phyloP scores from a whole-genome alignment of 2,329 filamentous ascomycete genomes.

The Neocucurbitaria cava region DNA sequence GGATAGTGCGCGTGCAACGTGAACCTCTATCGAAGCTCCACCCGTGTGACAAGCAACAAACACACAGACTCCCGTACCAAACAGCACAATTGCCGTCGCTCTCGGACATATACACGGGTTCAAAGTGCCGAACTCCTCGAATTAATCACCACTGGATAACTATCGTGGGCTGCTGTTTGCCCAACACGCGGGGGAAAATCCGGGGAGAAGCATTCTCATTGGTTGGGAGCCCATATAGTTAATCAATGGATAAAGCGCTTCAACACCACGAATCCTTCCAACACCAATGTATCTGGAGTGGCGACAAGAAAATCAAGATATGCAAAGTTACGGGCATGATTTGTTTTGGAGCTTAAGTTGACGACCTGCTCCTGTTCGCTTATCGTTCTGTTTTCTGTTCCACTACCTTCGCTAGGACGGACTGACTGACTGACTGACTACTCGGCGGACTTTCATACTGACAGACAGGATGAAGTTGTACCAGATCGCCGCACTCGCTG shows the following conservation, averaged over 20 bases:
- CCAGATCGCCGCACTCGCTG: constrained; percentile 17
- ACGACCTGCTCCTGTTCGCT: background rate
- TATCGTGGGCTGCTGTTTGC: constrained; percentile 1
- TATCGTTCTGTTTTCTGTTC: background rate
- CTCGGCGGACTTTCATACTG: background rate
- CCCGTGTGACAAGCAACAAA: background rate
- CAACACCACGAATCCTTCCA: no score
- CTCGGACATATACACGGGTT: constrained; percentile 4
- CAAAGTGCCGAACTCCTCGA: constrained; percentile 12
- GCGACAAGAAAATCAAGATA: background rate
- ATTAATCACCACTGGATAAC: constrained; percentile 1
- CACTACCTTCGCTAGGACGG: background rate
- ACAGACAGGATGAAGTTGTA: constrained; percentile 26
- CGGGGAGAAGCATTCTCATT: constrained; percentile 2
- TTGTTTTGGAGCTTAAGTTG: constrained; percentile 5
- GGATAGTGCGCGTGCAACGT: constrained; percentile 2
- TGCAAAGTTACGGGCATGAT: background rate
- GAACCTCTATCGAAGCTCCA: background rate
- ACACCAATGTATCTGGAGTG: constrained; percentile 1
- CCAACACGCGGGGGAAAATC: background rate
- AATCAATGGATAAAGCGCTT: constrained; percentile 16
- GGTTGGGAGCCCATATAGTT: constrained; percentile 1
- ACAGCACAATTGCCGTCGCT: constrained; percentile 2
- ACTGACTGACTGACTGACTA: no score
- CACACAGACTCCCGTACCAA: background rate